Evolutionary conservation across 352 stramenopile species (phyloP).

Genomic region (Phytophthora pluvialis): DNA sequence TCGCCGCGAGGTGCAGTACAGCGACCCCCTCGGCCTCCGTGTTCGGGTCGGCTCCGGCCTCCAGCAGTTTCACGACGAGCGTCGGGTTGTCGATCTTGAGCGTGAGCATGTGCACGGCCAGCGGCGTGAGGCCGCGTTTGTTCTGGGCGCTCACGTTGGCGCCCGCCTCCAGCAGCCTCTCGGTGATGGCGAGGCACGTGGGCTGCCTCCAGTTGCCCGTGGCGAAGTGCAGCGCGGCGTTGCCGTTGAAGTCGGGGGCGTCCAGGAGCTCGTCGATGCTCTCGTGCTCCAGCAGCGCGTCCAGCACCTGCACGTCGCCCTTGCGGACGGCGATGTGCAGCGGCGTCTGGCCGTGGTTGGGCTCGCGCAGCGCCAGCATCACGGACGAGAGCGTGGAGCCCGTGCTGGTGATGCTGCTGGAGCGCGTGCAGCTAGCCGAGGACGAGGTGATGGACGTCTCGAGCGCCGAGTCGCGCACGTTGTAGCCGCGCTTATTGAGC

Average conservation of each 20-base stretch:
- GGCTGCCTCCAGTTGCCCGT: slow-evolving; percentile 64
- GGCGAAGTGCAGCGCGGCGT: slow-evolving; percentile 84
- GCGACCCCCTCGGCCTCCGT: slow-evolving; percentile 69
- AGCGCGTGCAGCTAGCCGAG: slow-evolving; percentile 38
- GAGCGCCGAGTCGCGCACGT: slow-evolving; percentile 68
- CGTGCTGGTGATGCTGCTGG: slow-evolving; percentile 65
- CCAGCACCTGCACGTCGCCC: slow-evolving; percentile 70
- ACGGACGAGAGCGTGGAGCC: slow-evolving; percentile 71
- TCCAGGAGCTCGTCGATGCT: slow-evolving; percentile 75
- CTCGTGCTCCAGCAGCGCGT: slow-evolving; percentile 74
- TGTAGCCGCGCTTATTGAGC: slow-evolving; percentile 87
- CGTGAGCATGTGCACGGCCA: slow-evolving; percentile 84
- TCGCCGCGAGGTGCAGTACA: slow-evolving; percentile 65
- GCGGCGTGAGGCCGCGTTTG: slow-evolving; percentile 67
- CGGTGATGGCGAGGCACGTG: slow-evolving; percentile 50
- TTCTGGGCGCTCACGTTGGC: slow-evolving; percentile 60
- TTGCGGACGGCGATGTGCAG: slow-evolving; percentile 84
- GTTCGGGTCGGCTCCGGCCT: slow-evolving; percentile 61
- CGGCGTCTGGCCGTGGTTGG: slow-evolving; percentile 75
- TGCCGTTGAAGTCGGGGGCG: slow-evolving; percentile 77
- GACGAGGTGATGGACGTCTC: slow-evolving; percentile 70
- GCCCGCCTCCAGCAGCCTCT: slow-evolving; percentile 56
- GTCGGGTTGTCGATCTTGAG: slow-evolving; percentile 76
- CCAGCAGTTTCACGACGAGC: slow-evolving; percentile 69
- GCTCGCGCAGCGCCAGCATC: slow-evolving; percentile 72